Evolutionary conservation across 345 rosid species (phyloP).

Genomic region (Odontarrhena argentea): DNA sequence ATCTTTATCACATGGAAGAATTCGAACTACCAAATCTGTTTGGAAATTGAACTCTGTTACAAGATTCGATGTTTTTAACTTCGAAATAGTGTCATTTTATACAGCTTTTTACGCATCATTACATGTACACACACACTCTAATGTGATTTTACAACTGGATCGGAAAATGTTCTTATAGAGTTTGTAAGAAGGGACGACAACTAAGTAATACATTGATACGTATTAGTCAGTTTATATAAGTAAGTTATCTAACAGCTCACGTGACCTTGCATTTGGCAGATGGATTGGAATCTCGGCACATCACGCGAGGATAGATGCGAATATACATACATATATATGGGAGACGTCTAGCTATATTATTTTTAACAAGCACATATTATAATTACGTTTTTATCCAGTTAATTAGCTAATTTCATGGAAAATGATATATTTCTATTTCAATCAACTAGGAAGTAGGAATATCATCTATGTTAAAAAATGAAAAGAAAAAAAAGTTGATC

Average conservation of each 20-base stretch:
- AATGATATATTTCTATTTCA: too few relatives aligned
- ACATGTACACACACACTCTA: background rate
- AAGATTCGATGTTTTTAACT: conserved; percentile 20
- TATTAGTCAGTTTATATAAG: too few relatives aligned
- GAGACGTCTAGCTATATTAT: background rate
- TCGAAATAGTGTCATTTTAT: background rate
- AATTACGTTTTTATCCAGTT: background rate
- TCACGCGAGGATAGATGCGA: conserved; percentile 34
- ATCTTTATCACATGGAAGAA: conserved; percentile 25
- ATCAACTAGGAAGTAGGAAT: too few relatives aligned
- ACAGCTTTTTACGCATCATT: conserved; percentile 22
- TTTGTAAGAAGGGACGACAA: conserved; percentile 10
- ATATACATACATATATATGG: conserved; percentile 6
- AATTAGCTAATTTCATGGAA: background rate
- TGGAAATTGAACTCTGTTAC: conserved; percentile 20
- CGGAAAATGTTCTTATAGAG: background rate
- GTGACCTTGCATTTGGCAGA: conserved; percentile 37
- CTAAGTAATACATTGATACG: background rate
- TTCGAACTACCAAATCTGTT: conserved; percentile 8
- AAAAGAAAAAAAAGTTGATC: too few relatives aligned
- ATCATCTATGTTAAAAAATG: too few relatives aligned
- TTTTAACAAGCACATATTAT: background rate
- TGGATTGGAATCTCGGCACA: conserved; percentile 33
- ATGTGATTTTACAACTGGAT: background rate
- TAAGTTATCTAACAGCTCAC: conserved; percentile 32